Base-by-base conservation (phyloP, 495 filamentous ascomycete genomes). In the Parathielavia hyrcaniae region DNA sequence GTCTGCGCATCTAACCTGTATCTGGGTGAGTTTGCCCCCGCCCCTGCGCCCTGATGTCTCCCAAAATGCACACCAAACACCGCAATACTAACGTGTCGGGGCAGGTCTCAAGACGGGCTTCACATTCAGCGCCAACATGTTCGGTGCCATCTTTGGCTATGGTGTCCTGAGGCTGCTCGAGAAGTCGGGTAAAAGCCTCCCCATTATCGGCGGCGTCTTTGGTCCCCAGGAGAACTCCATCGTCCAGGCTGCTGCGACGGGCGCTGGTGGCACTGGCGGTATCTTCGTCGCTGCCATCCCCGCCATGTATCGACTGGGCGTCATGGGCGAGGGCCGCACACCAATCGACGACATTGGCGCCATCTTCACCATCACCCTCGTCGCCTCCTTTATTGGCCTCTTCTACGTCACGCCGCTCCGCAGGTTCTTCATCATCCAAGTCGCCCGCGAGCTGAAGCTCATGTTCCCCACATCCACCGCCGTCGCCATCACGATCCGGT, bases 221-320 rank as follows among this genome's bases (percentile, higher is more conserved):
- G 84, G 83, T 1, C 84, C 83, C 16, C 81, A 84, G 62, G 83
- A 86, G 63, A 86, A 86, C 73, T 81, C 79, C 40, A 86, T 86
- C 60, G 67, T 83, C 57, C 84, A 86, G 64, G 81, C 83, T 16
- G 77, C 82, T 36, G 83, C 83, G 10, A 84, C 79, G 5, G 84
- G 82, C 32, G 75, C 84, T 47, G 83, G 83, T 61, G 83, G 84
- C 47, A 73, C 84, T n/a, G 71, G 76, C n/a, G 76, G 73, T 55
- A 80, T 85, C 64, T 86, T 86, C 68, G 73, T 86, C 11, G 81
- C 82, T 8, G 83, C 77, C 51, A 75, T 86, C 35, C 83, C 83
- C 7, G 83, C 83, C 49, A 73, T 86, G 70, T 86, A 86, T 61
- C 81, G 76, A 46, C 70, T 86, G 50, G 61, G 72, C 4, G 73